Conservation (phyloP, 208 protist genomes). For the Acanthamoeba royreba region DNA sequence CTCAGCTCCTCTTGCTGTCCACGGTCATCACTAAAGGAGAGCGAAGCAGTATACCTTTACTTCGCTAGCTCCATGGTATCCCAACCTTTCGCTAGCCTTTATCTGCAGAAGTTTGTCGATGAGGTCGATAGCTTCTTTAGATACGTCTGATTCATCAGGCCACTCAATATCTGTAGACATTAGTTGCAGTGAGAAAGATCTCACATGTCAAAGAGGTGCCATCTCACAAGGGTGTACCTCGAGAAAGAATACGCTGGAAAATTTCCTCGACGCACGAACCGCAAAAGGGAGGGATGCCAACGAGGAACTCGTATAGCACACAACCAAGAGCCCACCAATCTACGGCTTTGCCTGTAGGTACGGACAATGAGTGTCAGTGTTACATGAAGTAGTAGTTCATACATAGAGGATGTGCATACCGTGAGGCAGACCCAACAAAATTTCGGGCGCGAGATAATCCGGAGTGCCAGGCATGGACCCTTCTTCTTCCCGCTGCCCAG, state of each 20-base stretch:
- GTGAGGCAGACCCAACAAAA: not conserved
- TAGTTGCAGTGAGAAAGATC: too few relatives aligned
- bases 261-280: conserved; percentile 77
- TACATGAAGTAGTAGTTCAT: not conserved
- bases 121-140: not conserved
- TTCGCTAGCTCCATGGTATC: not conserved
- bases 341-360: conserved; percentile 29
- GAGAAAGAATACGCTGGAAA: conserved; percentile 76
- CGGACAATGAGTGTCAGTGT: not conserved
- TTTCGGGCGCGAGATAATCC: not conserved
- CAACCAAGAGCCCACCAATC: conserved; percentile 83
- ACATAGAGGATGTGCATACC: not conserved
- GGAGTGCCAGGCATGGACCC: not conserved
- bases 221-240: not conserved
- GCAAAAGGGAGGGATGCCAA: conserved; percentile 80
- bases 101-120: conserved; percentile 18
- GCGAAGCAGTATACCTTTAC: conserved; percentile 18
- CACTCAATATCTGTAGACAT: not conserved
- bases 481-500: not conserved
- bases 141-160: conserved; percentile 8
- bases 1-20: too few relatives aligned
- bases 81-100: conserved; percentile 6
- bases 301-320: conserved; percentile 78
- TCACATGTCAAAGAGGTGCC: too few relatives aligned
- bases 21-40: not conserved